These are phyloP conservation scores for Nakazawaea anatomiae DNA, from an alignment of 805 yeast genomes.

Conservation along the genomic window DNA sequence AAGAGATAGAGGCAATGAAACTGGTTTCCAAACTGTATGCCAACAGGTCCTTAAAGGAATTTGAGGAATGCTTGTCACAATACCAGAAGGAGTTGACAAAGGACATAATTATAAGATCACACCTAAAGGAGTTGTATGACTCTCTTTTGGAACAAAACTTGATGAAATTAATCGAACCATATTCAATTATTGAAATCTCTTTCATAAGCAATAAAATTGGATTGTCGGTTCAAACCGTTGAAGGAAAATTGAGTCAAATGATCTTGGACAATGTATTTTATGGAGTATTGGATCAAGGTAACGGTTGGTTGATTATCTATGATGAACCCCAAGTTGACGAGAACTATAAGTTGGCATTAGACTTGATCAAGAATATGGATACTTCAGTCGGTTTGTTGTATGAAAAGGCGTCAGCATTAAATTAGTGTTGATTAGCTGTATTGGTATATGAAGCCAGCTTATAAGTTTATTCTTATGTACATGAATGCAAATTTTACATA, in stretches of 20 bases:
- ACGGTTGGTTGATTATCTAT: constrained; percentile 92
- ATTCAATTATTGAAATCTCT: constrained; percentile 88
- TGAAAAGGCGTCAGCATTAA: constrained; percentile 85
- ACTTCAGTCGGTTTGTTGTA: constrained; percentile 84
- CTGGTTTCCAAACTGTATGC: constrained; percentile 87
- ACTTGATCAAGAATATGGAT: constrained; percentile 81
- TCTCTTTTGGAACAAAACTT: constrained; percentile 88
- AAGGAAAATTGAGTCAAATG: constrained; percentile 94
- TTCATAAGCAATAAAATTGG: constrained; percentile 88
- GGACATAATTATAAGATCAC: constrained; percentile 86
- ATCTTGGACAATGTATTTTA: constrained; percentile 90
- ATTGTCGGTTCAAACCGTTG: constrained; percentile 80
- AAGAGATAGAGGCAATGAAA: constrained; percentile 92
- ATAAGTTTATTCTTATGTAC: neutral
- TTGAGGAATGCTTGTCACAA: constrained; percentile 72
- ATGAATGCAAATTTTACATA: neutral
- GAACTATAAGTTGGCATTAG: constrained; percentile 82
- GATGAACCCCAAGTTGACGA: constrained; percentile 86
- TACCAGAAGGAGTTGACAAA: constrained; percentile 73
- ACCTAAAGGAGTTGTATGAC: constrained; percentile 89
- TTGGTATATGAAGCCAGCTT: neutral
- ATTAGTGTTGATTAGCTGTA: constrained; percentile 26
- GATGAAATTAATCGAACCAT: constrained; percentile 92
- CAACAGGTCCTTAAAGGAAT: constrained; percentile 84
- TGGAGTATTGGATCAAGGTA: constrained; percentile 97